Evolutionary conservation across 1,284 basidiomycete genomes (phyloP), one percentile per base, ranked within the genome.

Genomic region (Moesziomyces parantarcticus): DNA sequence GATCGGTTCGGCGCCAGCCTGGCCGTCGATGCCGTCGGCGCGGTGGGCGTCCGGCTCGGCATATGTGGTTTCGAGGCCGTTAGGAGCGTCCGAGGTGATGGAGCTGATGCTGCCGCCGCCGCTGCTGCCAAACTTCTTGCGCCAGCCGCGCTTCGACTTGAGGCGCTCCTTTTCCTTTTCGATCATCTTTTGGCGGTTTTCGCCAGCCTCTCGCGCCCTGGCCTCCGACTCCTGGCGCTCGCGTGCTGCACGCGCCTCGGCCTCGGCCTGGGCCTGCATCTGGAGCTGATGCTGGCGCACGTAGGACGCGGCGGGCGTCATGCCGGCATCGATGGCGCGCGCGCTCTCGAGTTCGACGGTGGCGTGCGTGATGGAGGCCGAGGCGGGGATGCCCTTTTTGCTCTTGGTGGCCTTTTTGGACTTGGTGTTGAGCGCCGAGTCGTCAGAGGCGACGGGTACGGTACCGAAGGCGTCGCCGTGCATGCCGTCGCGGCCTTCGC

Each of bases 291-390:
- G 94, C 83, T 94, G 92, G 45, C 93, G 85, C 0, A 93, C 94
- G 14, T 97, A 88, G 80, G 92, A 91, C 0, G 95, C 96, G 26
- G 96, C 95, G 4, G 95, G 95, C 73, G 92, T 93, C 55, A 98
- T 87, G 10, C 93, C 94, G 47, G 88, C 89, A 83, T 92, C 85
- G 50, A 89, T 88, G 2, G 87, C 85, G 66, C 88, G 87, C 0
- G 58, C 47, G 44, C 87, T 87, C 76, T 96, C 94, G 68, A 92
- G 86, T 85, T 97, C 94, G 8, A 91, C 94, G 20, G 92, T 91
- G 40, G 91, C 92, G 81, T 91, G 92, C 47, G 92, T 92, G 44
- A 97, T 89, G 49, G 89, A 89, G 0, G 94, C 90, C 47, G 90
- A 88, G 7, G 89, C 89, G 7, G 88, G 89, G 42, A 88, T 87